These are phyloP conservation scores for Paxillus rubicundulus DNA, from an alignment of 768 basidiomycete species.

Conservation along the genomic window DNA sequence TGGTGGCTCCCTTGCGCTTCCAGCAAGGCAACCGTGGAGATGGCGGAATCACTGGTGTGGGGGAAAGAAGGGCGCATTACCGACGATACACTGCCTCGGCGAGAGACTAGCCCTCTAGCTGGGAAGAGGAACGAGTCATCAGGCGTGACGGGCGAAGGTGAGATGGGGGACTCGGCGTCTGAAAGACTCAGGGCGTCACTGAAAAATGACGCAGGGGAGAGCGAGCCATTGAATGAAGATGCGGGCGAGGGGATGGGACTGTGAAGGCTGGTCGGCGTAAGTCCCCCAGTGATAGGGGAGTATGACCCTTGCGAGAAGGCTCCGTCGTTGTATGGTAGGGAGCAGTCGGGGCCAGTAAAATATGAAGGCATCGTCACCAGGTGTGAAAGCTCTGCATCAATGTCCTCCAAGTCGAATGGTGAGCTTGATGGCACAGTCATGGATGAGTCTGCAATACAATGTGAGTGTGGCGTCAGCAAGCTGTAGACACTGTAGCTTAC, in stretches of 20 bases:
- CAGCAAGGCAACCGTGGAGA: background rate
- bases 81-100: slow-evolving; percentile 11
- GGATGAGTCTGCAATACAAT: background rate
- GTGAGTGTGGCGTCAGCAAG: slow-evolving; percentile 17
- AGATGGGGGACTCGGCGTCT: slow-evolving; percentile 18
- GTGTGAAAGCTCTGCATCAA: slow-evolving; percentile 15
- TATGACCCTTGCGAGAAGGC: background rate
- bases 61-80: background rate
- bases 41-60: background rate
- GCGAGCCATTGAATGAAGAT: slow-evolving; percentile 20
- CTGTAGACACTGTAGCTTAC: slow-evolving; percentile 3
- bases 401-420: slow-evolving; percentile 14
- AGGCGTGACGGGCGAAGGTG: slow-evolving; percentile 18
- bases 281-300: background rate
- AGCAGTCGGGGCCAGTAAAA: slow-evolving; percentile 6
- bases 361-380: slow-evolving; percentile 4
- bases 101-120: background rate
- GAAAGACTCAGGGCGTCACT: slow-evolving; percentile 13
- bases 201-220: slow-evolving; percentile 20
- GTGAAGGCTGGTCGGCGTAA: slow-evolving; percentile 10
- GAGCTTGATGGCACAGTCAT: background rate
- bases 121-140: slow-evolving; percentile 9
- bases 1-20: slow-evolving; percentile 3
- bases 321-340: slow-evolving; percentile 5
- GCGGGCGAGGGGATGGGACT: slow-evolving; percentile 26